A percentile compares a stretch with the other conserved stretches of the same genome.
Evolutionary conservation across 179 eudicot species (phyloP).

Genomic region (Carnegiea gigantea): DNA sequence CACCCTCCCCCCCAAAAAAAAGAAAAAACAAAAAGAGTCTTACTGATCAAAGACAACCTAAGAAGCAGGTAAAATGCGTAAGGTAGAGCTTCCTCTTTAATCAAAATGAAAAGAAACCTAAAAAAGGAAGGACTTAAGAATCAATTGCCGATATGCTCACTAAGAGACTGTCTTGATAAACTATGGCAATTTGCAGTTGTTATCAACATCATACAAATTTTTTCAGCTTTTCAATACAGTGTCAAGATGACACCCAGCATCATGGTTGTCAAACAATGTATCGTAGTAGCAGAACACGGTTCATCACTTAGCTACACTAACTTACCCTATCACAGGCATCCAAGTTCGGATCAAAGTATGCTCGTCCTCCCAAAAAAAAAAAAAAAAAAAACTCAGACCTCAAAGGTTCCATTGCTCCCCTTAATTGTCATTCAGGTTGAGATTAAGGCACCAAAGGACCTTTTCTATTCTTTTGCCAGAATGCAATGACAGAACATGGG

Average conservation of each 20-base stretch:
- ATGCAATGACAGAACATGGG: too few relatives aligned
- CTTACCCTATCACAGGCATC: background rate
- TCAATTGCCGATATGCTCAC: too few relatives aligned
- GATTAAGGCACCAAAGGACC: background rate
- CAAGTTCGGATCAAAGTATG: background rate
- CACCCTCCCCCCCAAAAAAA: too few relatives aligned
- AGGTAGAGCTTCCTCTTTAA: too few relatives aligned
- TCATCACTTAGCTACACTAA: background rate
- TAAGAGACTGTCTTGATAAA: too few relatives aligned
- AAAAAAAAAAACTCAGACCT: background rate
- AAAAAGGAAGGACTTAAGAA: too few relatives aligned
- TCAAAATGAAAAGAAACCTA: too few relatives aligned
- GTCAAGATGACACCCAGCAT: background rate
- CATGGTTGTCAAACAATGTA: background rate
- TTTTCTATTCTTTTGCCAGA: too few relatives aligned
- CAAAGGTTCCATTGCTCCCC: background rate
- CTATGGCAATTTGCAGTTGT: too few relatives aligned
- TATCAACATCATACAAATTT: background rate
- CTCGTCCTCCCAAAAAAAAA: background rate
- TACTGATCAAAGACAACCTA: too few relatives aligned
- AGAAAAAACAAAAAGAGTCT: too few relatives aligned
- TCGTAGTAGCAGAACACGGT: background rate
- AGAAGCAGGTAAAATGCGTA: too few relatives aligned
- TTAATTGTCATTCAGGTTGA: background rate
- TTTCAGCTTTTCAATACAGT: background rate